Evolutionary conservation across 2,329 filamentous ascomycete species (phyloP), one percentile per base, ranked within the genome.

Genomic region (Pezicula radicicola): DNA sequence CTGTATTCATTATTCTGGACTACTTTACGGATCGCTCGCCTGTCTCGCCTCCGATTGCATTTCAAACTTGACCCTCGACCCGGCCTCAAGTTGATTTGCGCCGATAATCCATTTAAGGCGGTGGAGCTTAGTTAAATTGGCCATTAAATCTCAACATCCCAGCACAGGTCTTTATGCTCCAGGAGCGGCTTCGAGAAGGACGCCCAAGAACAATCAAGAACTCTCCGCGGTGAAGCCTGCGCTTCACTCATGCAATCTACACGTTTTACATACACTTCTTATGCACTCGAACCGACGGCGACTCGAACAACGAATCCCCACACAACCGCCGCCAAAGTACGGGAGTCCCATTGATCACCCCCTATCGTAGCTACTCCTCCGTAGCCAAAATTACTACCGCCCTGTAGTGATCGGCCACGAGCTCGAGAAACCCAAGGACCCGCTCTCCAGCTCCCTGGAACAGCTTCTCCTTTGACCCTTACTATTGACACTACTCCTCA

Each of bases 371-470:
- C 41, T 60, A 46, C 45, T 49, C 54, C 53, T 46, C 51, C 49
- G 53, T 51, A 43, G 37, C 46, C 52, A 48, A 30, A 45, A 45
- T 45, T 45, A 45, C 42, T 27, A 33, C 30, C 42, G 18, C 60
- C 61, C 60, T 58, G 53, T 60, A 55, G 56, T 56, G 60, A 63
- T 64, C 59, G 54, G 47, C 62, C 59, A 63, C 59, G 56, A 61
- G 51, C 51, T 54, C 44, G 50, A 49, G 50, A 53, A 47, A 40
- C 55, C 25, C 25, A 40, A 49, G 51, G 60, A 63, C 62, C 62
- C 63, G 57, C 62, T 49, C 59, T 61, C 58, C 61, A 50, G 56
- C 57, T 64, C 55, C 45, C 54, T 63, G 62, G 62, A 60, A 61
- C 57, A 52, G 49, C 52, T 52, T 50, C 55, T 46, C 33, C 42